These are phyloP conservation scores for Syzygium aromaticum DNA, from an alignment of 345 rosid genomes.

Conservation along the genomic window DNA sequence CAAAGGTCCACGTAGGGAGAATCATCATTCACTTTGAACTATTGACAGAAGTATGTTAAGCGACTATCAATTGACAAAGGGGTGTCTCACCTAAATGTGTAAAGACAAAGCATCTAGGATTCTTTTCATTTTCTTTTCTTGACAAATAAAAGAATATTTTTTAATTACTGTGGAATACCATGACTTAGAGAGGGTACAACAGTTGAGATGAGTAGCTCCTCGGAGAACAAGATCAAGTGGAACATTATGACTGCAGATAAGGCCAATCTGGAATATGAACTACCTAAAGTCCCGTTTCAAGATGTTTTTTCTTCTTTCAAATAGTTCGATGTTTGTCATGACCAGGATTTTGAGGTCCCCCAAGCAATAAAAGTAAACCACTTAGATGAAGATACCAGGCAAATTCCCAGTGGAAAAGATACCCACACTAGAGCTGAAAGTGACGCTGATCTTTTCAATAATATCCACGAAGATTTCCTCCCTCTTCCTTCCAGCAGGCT, in stretches of 20 bases:
- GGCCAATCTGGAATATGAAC: not conserved
- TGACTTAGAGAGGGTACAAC: not conserved
- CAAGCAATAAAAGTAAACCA: not conserved
- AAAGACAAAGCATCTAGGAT: not conserved
- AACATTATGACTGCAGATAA: not conserved
- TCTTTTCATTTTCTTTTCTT: not conserved
- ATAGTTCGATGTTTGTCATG: not conserved
- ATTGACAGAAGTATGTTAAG: not conserved
- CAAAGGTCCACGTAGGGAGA: not conserved
- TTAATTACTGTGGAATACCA: not conserved
- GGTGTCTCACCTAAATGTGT: not conserved
- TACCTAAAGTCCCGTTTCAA: not conserved
- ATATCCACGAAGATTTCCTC: constrained; percentile 98
- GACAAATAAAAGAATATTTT: not conserved
- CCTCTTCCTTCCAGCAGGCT: constrained; percentile 92
- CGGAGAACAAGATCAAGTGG: not conserved
- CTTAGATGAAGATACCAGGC: not conserved
- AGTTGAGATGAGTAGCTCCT: not conserved
- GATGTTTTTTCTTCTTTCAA: not conserved
- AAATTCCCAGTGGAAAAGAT: not conserved
- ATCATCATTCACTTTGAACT: not conserved
- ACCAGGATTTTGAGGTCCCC: not conserved
- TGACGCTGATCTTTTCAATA: constrained; percentile 96
- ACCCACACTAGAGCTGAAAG: constrained; percentile 98
- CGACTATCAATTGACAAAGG: not conserved